These are phyloP conservation scores for Ramichloridium luteum DNA, from an alignment of 2,329 filamentous ascomycete genomes.

Conservation along the genomic window DNA sequence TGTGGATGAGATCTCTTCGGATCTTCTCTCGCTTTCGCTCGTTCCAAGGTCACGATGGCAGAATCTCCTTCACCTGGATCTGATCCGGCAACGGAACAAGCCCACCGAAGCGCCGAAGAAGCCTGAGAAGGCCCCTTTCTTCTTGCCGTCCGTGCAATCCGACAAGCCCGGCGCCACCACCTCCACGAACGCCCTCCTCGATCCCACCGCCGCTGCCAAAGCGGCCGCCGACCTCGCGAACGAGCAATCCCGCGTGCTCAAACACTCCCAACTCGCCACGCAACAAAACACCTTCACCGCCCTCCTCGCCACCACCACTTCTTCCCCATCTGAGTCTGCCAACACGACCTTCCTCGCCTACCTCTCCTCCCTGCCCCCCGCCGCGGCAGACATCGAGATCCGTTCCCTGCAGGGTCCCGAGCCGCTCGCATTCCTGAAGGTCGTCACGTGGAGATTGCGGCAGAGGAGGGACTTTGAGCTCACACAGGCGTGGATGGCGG, in stretches of 20 bases:
- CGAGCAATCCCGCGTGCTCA: conserved; percentile 23
- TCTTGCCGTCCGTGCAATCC: conserved; percentile 57
- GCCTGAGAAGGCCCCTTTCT: conserved; percentile 92
- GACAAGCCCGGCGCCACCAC: conserved; percentile 15
- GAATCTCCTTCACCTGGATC: conserved; percentile 79
- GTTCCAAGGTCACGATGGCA: conserved; percentile 91
- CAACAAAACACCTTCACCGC: conserved; percentile 32
- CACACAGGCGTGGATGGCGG: conserved; percentile 93
- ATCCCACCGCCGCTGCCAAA: conserved; percentile 11
- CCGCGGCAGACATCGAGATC: conserved; percentile 80
- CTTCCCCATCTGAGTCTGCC: conserved; percentile 48
- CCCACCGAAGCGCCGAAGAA: conserved; percentile 82
- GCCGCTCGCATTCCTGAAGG: conserved; percentile 65
- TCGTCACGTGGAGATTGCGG: conserved; percentile 58
- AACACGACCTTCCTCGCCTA: conserved; percentile 56
- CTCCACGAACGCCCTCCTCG: conserved; percentile 17
- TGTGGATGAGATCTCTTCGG: conserved; percentile 47
- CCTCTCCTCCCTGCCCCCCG: conserved; percentile 68
- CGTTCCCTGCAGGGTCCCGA: conserved; percentile 61
- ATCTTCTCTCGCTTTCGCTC: conserved; percentile 78
- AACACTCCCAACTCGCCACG: conserved; percentile 12
- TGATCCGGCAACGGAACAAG: conserved; percentile 85
- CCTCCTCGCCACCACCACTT: conserved; percentile 35
- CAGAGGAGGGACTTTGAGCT: conserved; percentile 78
- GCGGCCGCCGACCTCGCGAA: conserved; percentile 19